Percentiles rank a stretch among this genome's conserved stretches.
Conservation (phyloP, 208 protist genomes). For the Acanthamoeba sp. region DNA sequence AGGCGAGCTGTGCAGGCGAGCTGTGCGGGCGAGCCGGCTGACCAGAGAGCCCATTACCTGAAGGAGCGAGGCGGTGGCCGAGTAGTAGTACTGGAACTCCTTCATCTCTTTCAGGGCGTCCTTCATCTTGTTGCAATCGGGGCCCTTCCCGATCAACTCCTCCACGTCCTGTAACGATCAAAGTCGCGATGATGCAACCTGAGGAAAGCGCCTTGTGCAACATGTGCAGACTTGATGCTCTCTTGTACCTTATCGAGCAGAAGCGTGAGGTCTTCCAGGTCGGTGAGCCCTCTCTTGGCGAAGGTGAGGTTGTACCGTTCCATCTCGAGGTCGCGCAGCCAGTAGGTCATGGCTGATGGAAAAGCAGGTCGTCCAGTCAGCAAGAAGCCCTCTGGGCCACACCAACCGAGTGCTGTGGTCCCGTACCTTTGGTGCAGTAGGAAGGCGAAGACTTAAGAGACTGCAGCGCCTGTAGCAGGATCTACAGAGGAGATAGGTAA, state of each 20-base stretch:
- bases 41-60: no score
- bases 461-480: constrained; percentile 70
- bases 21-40: no score
- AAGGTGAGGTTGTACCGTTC: constrained; percentile 47
- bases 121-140: constrained; percentile 15
- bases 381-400: no score
- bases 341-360: constrained; percentile 62
- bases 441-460: constrained; percentile 37
- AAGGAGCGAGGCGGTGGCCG: constrained; percentile 42
- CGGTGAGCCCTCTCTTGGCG: background rate
- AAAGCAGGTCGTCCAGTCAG: no score
- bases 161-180: background rate
- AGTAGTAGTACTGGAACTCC: constrained; percentile 71
- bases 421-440: constrained; percentile 63
- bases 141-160: background rate
- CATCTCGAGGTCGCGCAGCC: constrained; percentile 68
- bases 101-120: constrained; percentile 64
- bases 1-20: no score
- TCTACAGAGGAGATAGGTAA: background rate
- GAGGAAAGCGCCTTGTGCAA: no score
- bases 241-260: constrained; percentile 40
- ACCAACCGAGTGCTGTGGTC: no score
- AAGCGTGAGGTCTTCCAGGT: constrained; percentile 27
- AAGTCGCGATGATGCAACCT: no score
- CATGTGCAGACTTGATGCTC: no score